Conservation (phyloP, 2,329 filamentous ascomycete species). For the Cadophora sp. region DNA sequence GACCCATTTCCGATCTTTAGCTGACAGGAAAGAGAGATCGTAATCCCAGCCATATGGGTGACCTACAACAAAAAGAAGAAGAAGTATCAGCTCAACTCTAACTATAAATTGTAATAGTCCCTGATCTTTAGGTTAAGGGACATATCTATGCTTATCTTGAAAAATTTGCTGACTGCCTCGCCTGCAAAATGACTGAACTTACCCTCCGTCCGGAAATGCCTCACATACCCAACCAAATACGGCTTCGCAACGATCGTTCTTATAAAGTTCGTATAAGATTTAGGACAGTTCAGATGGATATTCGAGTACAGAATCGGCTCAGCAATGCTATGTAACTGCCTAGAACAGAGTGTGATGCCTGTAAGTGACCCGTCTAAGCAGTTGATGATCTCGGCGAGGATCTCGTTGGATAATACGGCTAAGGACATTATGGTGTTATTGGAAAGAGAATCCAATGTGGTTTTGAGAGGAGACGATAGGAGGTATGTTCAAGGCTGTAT, state of each 20-base stretch:
- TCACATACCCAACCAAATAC: not conserved
- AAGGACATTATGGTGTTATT: not conserved
- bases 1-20: not conserved
- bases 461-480: too few species aligned
- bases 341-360: not conserved
- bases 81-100: too few species aligned
- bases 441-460: too few species aligned
- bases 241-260: constrained; percentile 6
- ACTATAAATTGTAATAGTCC: too few species aligned
- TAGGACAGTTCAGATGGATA: not conserved
- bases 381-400: constrained; percentile 5
- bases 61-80: not conserved
- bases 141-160: too few species aligned
- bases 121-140: too few species aligned
- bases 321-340: not conserved
- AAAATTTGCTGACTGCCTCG: too few species aligned
- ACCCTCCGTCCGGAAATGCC: not conserved
- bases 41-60: constrained; percentile 14
- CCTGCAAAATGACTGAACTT: not conserved
- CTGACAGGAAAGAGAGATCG: constrained; percentile 11
- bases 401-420: not conserved
- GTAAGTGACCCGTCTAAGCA: not conserved
- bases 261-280: constrained; percentile 4
- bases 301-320: constrained; percentile 3
- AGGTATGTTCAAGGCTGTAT: too few species aligned